A percentile compares a stretch with the other conserved stretches of the same genome.
phyloP scores from a whole-genome alignment of 495 filamentous ascomycete genomes.

The Pyronema domesticum region DNA sequence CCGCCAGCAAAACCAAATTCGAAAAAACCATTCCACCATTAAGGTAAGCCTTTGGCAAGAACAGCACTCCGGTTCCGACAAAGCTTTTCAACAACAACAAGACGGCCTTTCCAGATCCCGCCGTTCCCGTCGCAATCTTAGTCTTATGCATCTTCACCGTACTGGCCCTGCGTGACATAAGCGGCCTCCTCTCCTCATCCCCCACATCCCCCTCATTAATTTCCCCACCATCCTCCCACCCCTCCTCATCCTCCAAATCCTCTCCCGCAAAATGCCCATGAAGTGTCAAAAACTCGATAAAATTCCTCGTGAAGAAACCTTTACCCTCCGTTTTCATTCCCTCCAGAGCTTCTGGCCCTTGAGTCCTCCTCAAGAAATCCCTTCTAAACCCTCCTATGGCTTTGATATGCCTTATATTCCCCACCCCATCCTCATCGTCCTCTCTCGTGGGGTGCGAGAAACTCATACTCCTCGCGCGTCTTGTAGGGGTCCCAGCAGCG shows the following conservation, averaged over 20 bases:
- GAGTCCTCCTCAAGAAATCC: conserved; percentile 53
- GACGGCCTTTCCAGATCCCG: conserved; percentile 35
- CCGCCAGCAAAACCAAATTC: conserved; percentile 66
- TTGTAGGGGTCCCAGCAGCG: conserved; percentile 38
- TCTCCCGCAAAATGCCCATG: conserved; percentile 97
- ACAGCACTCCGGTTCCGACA: conserved; percentile 92
- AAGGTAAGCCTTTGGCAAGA: conserved; percentile 60
- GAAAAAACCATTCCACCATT: conserved; percentile 98
- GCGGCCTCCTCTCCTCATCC: conserved; percentile 61
- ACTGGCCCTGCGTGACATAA: conserved; percentile 39
- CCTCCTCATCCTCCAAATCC: conserved; percentile 48
- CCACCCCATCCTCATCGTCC: conserved; percentile 53
- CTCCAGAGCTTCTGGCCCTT: conserved; percentile 26
- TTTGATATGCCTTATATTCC: conserved; percentile 75
- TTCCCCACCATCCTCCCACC: conserved; percentile 64
- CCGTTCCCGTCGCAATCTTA: conserved; percentile 27
- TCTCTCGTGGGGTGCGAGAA: conserved; percentile 55
- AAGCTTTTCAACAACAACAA: conserved; percentile 87
- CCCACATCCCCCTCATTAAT: conserved; percentile 38
- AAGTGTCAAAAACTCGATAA: conserved; percentile 83
- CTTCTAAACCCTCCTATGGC: conserved; percentile 84
- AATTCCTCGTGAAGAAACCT: conserved; percentile 67
- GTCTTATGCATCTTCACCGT: conserved; percentile 45
- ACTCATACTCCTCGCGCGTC: conserved; percentile 54
- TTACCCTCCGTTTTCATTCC: conserved; percentile 11